Conservation (phyloP, 305 asterid species). For the Rubia occidens region DNA sequence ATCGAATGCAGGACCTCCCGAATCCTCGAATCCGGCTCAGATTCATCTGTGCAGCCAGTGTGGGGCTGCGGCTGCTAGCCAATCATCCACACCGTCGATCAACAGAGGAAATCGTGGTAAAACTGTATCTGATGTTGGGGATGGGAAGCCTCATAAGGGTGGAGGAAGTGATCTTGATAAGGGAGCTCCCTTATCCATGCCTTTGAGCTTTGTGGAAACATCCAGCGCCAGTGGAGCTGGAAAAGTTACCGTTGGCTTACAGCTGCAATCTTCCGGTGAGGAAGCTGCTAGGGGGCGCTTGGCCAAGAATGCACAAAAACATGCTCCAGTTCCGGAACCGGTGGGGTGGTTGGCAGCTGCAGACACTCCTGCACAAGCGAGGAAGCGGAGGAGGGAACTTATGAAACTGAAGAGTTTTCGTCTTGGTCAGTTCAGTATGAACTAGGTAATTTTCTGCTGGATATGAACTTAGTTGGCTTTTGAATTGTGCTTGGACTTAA, state of each 20-base stretch:
- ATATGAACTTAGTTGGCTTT: background rate
- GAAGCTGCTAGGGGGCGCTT: background rate
- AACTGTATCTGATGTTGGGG: conserved; percentile 10
- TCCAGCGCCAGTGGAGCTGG: conserved; percentile 15
- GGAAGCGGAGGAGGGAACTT: conserved; percentile 65
- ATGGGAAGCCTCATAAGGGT: conserved; percentile 4
- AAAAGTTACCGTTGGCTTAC: conserved; percentile 9
- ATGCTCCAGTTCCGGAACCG: conserved; percentile 12
- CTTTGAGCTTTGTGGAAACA: background rate
- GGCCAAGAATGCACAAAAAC: background rate
- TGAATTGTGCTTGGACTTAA: background rate
- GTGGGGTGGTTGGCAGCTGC: conserved; percentile 19
- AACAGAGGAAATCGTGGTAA: conserved; percentile 11
- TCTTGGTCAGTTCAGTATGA: background rate
- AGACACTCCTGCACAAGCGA: conserved; percentile 37
- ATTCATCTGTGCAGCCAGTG: conserved; percentile 14
- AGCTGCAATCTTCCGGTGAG: conserved; percentile 5
- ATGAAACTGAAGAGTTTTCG: conserved; percentile 36
- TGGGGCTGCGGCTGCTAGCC: conserved; percentile 20
- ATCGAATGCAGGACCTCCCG: conserved; percentile 14
- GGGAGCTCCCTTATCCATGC: conserved; percentile 12
- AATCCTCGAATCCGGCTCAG: conserved; percentile 12
- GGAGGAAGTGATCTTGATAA: conserved; percentile 3
- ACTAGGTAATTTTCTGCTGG: background rate
- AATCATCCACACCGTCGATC: conserved; percentile 5